Conservation (phyloP, 2,329 filamentous ascomycete species). For the Fusarium camptoceras region DNA sequence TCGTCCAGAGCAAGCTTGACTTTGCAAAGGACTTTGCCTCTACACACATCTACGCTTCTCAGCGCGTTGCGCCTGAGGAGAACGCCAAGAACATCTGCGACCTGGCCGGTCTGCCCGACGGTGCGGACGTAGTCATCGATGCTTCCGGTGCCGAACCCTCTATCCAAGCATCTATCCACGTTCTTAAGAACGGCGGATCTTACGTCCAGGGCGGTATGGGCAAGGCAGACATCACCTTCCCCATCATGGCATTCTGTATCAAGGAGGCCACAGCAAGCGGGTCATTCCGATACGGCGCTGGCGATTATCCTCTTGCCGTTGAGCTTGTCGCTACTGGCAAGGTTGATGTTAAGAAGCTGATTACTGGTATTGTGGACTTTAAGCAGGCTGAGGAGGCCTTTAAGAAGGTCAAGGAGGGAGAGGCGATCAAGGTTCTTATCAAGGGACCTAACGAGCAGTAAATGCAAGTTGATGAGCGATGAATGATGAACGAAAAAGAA, state of each 20-base stretch:
- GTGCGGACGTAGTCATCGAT: slow-evolving; percentile 84
- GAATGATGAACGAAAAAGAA: slow-evolving; percentile 19
- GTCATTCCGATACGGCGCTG: slow-evolving; percentile 88
- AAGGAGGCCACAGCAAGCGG: slow-evolving; percentile 91
- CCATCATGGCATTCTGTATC: slow-evolving; percentile 87
- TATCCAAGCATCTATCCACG: slow-evolving; percentile 80
- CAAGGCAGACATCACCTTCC: slow-evolving; percentile 86
- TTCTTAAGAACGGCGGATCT: slow-evolving; percentile 75
- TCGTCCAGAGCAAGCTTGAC: slow-evolving; percentile 80
- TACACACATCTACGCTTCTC: slow-evolving; percentile 76
- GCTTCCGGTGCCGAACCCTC: slow-evolving; percentile 82
- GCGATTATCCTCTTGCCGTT: slow-evolving; percentile 88
- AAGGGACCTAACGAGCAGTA: slow-evolving; percentile 72
- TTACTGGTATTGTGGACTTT: slow-evolving; percentile 83
- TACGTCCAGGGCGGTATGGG: slow-evolving; percentile 95
- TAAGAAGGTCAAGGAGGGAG: slow-evolving; percentile 83
- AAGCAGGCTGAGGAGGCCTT: slow-evolving; percentile 87
- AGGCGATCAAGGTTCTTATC: slow-evolving; percentile 79
- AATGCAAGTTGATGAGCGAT: slow-evolving; percentile 4
- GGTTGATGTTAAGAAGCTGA: slow-evolving; percentile 84
- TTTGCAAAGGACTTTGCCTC: slow-evolving; percentile 81
- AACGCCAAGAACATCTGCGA: slow-evolving; percentile 78
- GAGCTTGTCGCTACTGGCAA: slow-evolving; percentile 78
- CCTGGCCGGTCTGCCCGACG: slow-evolving; percentile 70
- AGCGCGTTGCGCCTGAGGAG: slow-evolving; percentile 72